Evolutionary conservation across 805 yeast species (phyloP).

Genomic region (Tanozyma kutaoensis): DNA sequence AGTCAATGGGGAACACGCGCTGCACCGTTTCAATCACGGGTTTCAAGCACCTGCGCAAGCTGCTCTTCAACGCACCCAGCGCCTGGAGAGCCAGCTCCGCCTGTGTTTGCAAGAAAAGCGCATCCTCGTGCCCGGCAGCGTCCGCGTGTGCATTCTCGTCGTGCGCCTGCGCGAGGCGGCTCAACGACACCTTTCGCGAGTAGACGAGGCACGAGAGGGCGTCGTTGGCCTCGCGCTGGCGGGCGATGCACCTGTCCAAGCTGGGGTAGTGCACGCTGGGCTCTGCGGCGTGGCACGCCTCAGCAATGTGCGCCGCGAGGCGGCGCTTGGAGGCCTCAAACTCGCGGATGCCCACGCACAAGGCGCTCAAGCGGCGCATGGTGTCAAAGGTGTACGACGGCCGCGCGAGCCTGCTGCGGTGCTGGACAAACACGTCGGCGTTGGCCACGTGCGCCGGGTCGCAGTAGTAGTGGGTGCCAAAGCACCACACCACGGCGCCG

Average conservation of each 20-base stretch:
- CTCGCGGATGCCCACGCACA: slow-evolving; percentile 11
- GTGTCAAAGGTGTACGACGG: slow-evolving; percentile 6
- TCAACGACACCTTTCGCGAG: slow-evolving; percentile 10
- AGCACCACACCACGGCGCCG: slow-evolving; percentile 5
- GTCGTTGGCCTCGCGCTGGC: slow-evolving; percentile 13
- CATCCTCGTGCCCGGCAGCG: no score
- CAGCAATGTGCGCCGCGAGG: slow-evolving; percentile 9
- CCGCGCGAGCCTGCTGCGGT: not conserved
- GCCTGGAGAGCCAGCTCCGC: no score
- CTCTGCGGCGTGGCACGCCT: not conserved
- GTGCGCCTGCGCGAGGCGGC: slow-evolving; percentile 6
- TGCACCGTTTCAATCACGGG: no score
- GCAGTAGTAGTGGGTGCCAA: slow-evolving; percentile 2
- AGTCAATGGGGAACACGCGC: slow-evolving; percentile 14
- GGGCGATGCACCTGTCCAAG: slow-evolving; percentile 7
- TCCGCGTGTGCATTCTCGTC: no score
- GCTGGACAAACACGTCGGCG: not conserved
- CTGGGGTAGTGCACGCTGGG: slow-evolving; percentile 2
- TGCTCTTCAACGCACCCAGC: no score
- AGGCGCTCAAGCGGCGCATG: slow-evolving; percentile 4
- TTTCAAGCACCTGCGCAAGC: no score
- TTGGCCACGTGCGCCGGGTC: slow-evolving; percentile 1
- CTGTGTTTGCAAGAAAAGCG: no score
- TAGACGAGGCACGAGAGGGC: slow-evolving; percentile 9
- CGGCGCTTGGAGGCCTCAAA: slow-evolving; percentile 11